Evolutionary conservation across 1,284 basidiomycete genomes (phyloP), one percentile per base, ranked within the genome.

Genomic region (Fomitopsis schrenkii): DNA sequence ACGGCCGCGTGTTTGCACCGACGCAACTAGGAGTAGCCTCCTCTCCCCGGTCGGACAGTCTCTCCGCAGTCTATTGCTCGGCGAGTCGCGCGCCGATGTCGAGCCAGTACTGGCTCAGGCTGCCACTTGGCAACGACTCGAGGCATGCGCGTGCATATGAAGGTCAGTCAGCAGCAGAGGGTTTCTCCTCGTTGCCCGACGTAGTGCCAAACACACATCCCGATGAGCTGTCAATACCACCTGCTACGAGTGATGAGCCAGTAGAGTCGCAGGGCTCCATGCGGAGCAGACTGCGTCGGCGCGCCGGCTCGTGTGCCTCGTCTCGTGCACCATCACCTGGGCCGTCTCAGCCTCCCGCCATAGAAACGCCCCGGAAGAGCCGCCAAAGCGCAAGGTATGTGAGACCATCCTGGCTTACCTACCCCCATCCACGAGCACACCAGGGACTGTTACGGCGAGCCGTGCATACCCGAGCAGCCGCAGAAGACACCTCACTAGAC

Each of bases 121-220:
- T n/a, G n/a, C n/a, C n/a, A n/a, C n/a, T n/a, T n/a, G n/a, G n/a
- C n/a, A n/a, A n/a, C n/a, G n/a, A n/a, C n/a, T n/a, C n/a, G n/a
- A n/a, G n/a, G n/a, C n/a, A n/a, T n/a, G n/a, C n/a, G n/a, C n/a
- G n/a, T n/a, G n/a, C n/a, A n/a, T n/a, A n/a, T 22, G 22, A 22
- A 22, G 22, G 22, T 22, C 22, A 22, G 22, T 22, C 22, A 22
- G 22, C 26, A 17, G 22, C 3, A 15, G 46, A 28, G 12, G 26
- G 10, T 15, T 22, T 48, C 46, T 62, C 61, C 0, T 55, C 66
- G 9, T 62, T 75, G 0, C 74, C 74, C 5, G 73, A 75, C 30
- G 64, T 73, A 1, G 67, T 75, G 0, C 70, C 71, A 0, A 75
- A 76, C 55, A 73, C 76, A 0, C 62, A 71, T 42, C 65, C 70